Conservation (phyloP, 805 yeast species). For the Saccharomyces kudriavzevii region DNA sequence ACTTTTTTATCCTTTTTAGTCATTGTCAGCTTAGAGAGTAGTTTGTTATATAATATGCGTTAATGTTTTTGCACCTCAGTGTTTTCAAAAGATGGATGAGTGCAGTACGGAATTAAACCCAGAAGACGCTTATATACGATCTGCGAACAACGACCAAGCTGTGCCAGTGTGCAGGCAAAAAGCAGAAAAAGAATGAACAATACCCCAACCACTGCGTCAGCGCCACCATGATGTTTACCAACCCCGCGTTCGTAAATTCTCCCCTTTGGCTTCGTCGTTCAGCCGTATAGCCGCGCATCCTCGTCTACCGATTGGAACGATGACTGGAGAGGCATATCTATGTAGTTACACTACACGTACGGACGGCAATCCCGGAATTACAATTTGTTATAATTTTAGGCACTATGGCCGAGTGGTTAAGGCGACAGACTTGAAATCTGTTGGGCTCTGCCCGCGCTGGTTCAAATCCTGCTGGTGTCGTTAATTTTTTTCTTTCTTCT, state of each 20-base stretch:
- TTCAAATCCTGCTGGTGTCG: not conserved
- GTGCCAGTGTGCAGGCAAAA: not conserved
- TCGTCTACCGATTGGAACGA: too few species aligned
- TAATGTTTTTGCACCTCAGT: not conserved
- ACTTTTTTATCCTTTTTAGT: slow-evolving; percentile 25
- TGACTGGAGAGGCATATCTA: too few species aligned
- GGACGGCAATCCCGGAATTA: too few species aligned
- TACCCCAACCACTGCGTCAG: not conserved
- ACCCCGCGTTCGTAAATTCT: not conserved
- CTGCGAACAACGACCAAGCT: not conserved
- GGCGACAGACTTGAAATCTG: not conserved
- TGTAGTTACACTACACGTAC: too few species aligned
- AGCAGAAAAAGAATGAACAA: not conserved
- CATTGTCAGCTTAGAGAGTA: slow-evolving; percentile 9
- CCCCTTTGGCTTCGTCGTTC: not conserved
- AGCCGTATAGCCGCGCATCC: not conserved
- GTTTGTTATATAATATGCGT: not conserved
- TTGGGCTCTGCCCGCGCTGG: not conserved
- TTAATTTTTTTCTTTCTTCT: not conserved
- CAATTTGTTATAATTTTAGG: not conserved
- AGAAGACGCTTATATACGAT: not conserved
- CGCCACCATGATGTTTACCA: not conserved
- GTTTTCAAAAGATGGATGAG: not conserved
- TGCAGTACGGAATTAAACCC: not conserved
- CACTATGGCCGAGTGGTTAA: not conserved